Evolutionary conservation across 2,329 filamentous ascomycete genomes (phyloP), one percentile per base, ranked within the genome.

Genomic region (Diplocarpon rosae): DNA sequence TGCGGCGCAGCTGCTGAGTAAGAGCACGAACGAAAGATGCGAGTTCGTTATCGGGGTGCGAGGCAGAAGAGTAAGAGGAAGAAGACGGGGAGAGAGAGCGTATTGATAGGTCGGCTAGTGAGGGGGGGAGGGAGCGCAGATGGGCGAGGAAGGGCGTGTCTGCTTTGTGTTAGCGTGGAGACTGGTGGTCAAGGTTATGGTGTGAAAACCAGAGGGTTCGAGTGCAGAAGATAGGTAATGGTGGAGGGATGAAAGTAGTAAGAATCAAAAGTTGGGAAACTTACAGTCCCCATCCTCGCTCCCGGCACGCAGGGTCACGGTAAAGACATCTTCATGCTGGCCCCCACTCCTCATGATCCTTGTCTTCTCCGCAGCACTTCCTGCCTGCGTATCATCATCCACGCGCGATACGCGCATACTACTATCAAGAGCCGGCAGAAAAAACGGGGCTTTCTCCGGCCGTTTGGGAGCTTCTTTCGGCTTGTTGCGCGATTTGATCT

Each of bases 361-460:
- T 12, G 83, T 84, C 50, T 69, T 69, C 49, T 76, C 73, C 1
- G 68, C 63, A 12, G 67, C 65, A 1, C 60, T 62, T 10, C 58
- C 57, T 31, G 63, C 60, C 3, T 58, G 29, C 13, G 59, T 53
- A 10, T 56, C 54, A 33, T 65, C 59, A 28, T 57, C 46, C 13
- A 56, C 55, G 13, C 45, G 45, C 8, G 45, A 31, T 5, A 56
- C 14, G 2, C 52, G 48, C n/a, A 50, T 34, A 2, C 56, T 47
- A 28, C 57, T 58, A 11, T 72, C 70, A 4, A 82, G 68, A 0
- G 82, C 82, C 0, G 88, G 86, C 3, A 96, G 71, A 70, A 96
- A 96, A 71, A 96, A 96, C 0, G 92, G 93, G 0, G 90, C 90
- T 60, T 93, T 94, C 62, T 95, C 86, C 0, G 92, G 92, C 6